Base-by-base conservation (phyloP, 2,329 filamentous ascomycete genomes). In the Clonostachys byssicola region DNA sequence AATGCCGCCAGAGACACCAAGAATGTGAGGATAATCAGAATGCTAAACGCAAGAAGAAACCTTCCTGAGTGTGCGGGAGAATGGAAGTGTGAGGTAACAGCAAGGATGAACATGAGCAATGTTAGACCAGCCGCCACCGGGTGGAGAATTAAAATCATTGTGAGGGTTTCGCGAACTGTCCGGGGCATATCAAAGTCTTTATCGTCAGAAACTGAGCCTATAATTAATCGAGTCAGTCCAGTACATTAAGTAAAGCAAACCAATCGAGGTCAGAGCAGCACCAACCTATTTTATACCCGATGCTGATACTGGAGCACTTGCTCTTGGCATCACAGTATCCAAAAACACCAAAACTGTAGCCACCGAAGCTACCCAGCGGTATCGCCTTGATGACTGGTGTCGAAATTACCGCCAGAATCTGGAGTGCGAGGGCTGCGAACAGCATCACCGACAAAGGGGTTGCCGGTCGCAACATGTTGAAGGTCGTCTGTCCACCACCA, bases 371-470 rank as follows among this genome's bases (percentile, higher is more conserved):
- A 36, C 88, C 92, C 40, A 99, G 76, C 10, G 91, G 89, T 42
- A 99, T 95, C 23, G 77, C 79, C 61, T 87, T 84, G 62, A 97
- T 86, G 56, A 99, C 83, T 16, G 94, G 94, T 0, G 90, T 92
- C 2, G 92, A 96, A n/a, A 99, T 72, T 38, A 92, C 89, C 42
- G 91, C 89, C 38, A 99, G 76, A 42, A 97, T 75, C 45, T 97
- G 78, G 52, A 97, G 75, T 52, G 77, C 86, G 67, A 99, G 96
- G 54, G 92, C 91, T 60, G 81, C 77, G 52, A 95, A 80, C 60
- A 97, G 86, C 64, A 97, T 73, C 56, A 96, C 74, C 56, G 92
- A 85, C 63, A 99, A 75, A 56, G 94, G 92, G 51, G 94, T 97
- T 52, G 94, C 92, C 52, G 94, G 92, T 61, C 92, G 89, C 66